Percentiles rank a stretch among this genome's conserved stretches.
Conservation (phyloP, 2,329 filamentous ascomycete genomes). For the Aphanoascus verrucosus region DNA sequence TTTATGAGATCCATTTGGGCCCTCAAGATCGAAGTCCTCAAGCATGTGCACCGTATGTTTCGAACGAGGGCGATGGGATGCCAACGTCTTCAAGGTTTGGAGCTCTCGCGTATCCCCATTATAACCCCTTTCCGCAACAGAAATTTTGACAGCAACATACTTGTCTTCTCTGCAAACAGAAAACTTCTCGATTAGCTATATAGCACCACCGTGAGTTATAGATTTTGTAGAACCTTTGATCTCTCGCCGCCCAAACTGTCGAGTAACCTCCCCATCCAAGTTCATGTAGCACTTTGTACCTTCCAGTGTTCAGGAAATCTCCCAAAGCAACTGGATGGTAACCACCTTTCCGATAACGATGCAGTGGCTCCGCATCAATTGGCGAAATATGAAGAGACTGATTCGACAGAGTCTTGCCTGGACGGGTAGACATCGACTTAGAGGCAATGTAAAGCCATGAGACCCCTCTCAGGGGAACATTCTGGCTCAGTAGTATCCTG, state of each 20-base stretch:
- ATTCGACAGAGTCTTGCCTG: no score
- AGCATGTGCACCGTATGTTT: slow-evolving; percentile 28
- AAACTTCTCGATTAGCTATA: background rate
- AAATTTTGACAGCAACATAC: slow-evolving; percentile 23
- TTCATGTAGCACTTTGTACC: slow-evolving; percentile 32
- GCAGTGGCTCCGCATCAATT: slow-evolving; percentile 20
- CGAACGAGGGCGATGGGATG: slow-evolving; percentile 11
- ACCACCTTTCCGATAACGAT: slow-evolving; percentile 20
- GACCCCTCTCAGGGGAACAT: no score
- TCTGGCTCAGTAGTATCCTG: no score
- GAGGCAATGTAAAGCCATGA: no score
- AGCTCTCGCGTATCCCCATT: slow-evolving; percentile 17
- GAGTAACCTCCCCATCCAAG: slow-evolving; percentile 30
- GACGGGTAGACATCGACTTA: no score
- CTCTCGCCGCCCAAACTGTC: slow-evolving; percentile 30
- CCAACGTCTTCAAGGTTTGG: background rate
- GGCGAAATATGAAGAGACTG: no score
- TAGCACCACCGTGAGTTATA: background rate
- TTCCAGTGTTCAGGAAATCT: slow-evolving; percentile 22
- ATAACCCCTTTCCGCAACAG: slow-evolving; percentile 15
- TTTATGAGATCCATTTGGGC: slow-evolving; percentile 38
- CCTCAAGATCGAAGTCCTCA: slow-evolving; percentile 30
- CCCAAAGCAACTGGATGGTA: slow-evolving; percentile 29
- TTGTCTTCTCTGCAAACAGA: slow-evolving; percentile 12
- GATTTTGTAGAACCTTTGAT: slow-evolving; percentile 16